phyloP scores from a whole-genome alignment of 2,329 filamentous ascomycete genomes.

The Fusarium sp. region DNA sequence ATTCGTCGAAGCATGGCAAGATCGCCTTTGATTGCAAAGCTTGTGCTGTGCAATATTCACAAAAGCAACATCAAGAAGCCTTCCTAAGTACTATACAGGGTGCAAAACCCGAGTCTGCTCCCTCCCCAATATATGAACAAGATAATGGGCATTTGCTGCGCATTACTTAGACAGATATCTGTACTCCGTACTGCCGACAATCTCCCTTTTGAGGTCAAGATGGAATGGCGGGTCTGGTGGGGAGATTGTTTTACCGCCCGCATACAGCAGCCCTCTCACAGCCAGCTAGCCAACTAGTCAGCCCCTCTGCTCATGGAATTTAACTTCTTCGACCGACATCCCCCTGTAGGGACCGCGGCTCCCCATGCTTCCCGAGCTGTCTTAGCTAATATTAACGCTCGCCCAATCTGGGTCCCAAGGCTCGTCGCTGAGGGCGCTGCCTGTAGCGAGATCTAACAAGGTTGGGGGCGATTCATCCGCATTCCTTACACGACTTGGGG shows the following conservation, averaged over 20 bases:
- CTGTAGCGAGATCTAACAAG: conserved; percentile 33
- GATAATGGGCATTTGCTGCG: background rate
- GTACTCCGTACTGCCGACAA: background rate
- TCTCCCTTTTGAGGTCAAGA: conserved; percentile 21
- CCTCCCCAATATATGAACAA: background rate
- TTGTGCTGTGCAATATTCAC: conserved; percentile 14
- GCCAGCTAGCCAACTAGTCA: conserved; percentile 25
- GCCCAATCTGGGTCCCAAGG: conserved; percentile 29
- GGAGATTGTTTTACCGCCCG: conserved; percentile 37
- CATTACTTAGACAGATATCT: background rate
- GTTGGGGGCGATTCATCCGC: conserved; percentile 38
- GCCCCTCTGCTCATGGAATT: conserved; percentile 26
- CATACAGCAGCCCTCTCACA: conserved; percentile 38
- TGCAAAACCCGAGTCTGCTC: background rate
- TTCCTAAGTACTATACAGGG: conserved; percentile 2
- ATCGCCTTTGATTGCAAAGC: conserved; percentile 24
- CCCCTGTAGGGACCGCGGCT: conserved; percentile 21
- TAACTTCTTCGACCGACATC: conserved; percentile 26
- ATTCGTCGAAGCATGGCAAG: conserved; percentile 34
- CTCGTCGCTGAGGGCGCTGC: conserved; percentile 48
- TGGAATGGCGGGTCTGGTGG: conserved; percentile 35
- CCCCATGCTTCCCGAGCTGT: conserved; percentile 28
- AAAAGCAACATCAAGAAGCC: conserved; percentile 21
- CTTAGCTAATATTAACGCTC: conserved; percentile 29
- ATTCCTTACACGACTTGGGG: conserved; percentile 26